Evolutionary conservation across 2,329 filamentous ascomycete species (phyloP).

Genomic region (Cylindrodendrum hubeiense): DNA sequence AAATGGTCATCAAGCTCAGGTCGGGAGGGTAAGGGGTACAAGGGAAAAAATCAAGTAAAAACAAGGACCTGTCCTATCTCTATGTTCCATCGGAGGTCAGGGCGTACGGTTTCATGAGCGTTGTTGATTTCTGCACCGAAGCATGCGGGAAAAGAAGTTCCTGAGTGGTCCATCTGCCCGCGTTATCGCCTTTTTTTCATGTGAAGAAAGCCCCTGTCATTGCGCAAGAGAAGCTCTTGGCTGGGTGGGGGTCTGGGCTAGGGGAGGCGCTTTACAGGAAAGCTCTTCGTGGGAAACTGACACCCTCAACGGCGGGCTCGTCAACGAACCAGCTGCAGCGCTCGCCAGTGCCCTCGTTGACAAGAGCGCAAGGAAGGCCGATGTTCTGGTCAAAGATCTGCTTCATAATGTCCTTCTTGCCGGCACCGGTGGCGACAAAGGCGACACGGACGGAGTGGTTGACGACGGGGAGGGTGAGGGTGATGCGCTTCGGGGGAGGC

Average conservation of each 20-base stretch:
- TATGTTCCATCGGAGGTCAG: slow-evolving; percentile 18
- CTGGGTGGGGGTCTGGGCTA: slow-evolving; percentile 13
- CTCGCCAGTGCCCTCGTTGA: slow-evolving; percentile 87
- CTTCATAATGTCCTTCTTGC: slow-evolving; percentile 93
- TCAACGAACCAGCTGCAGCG: slow-evolving; percentile 97
- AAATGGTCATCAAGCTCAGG: slow-evolving; percentile 35
- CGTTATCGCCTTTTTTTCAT: slow-evolving; percentile 4
- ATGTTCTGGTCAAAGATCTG: slow-evolving; percentile 87
- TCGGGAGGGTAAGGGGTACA: slow-evolving; percentile 8
- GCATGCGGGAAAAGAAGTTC: neutral
- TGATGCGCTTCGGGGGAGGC: slow-evolving; percentile 91
- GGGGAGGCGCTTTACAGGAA: slow-evolving; percentile 56
- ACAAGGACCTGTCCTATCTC: slow-evolving; percentile 16
- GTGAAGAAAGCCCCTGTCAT: neutral
- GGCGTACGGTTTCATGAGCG: slow-evolving; percentile 10
- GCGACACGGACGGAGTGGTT: slow-evolving; percentile 87
- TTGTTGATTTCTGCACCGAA: slow-evolving; percentile 4
- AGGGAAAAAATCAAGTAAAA: slow-evolving; percentile 10
- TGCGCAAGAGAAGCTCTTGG: slow-evolving; percentile 1
- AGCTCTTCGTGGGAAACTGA: slow-evolving; percentile 83
- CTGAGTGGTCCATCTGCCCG: slow-evolving; percentile 7
- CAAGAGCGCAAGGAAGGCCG: slow-evolving; percentile 84
- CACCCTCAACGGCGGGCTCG: slow-evolving; percentile 84
- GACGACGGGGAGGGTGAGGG: slow-evolving; percentile 90
- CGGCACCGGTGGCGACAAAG: slow-evolving; percentile 90